Base-by-base conservation (phyloP, 169 alveolate genomes). In the Eimeria brunetti region DNA sequence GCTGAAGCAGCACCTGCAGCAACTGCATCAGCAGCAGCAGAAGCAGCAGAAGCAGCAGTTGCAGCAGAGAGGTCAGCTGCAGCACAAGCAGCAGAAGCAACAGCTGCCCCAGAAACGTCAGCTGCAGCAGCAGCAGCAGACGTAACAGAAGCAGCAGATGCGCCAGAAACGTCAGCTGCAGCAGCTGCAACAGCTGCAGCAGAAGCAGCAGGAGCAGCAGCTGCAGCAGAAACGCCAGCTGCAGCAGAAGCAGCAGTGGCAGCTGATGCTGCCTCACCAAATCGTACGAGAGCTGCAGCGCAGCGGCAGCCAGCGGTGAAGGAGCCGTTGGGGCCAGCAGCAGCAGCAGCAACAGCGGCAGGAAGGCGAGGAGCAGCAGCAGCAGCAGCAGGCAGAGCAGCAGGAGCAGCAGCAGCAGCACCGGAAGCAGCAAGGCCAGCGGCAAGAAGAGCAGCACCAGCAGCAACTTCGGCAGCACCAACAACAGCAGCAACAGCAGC, bases 351-450 rank as follows among this genome's bases (percentile, higher is more conserved):
- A 18, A n/a, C 58, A 36, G 58, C 11, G 51, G 85, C 85, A 36
- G 56, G 14, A 38, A 12, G 24, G 51, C 36, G 6, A 36, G 85
- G 9, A 30, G 27, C n/a, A 56, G 20, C 11, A 56, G n/a, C n/a
- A n/a, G n/a, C n/a, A n/a, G n/a, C n/a, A n/a, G n/a, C n/a, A n/a
- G n/a, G n/a, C n/a, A n/a, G 16, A 30, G 78, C 85, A 18, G 30
- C 85, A 75, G 53, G 36, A 36, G 84, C 46, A 8, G 51, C 85
- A 30, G 85, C 56, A 67, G 85, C 85, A 36, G 85, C 85, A 75
- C 36, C 53, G 38, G 85, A 9, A 38, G 24, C 18, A 8, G n/a
- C 85, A 14, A n/a, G 11, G 53, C 58, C 30, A 24, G n/a, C 67
- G 14, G 67, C 8, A 16, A 58, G 67, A 16, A 58, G 67, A 16